These are phyloP conservation scores for Fimicolochytrium jonesii DNA, from an alignment of 192 early-diverging fungal genomes.

Conservation along the genomic window DNA sequence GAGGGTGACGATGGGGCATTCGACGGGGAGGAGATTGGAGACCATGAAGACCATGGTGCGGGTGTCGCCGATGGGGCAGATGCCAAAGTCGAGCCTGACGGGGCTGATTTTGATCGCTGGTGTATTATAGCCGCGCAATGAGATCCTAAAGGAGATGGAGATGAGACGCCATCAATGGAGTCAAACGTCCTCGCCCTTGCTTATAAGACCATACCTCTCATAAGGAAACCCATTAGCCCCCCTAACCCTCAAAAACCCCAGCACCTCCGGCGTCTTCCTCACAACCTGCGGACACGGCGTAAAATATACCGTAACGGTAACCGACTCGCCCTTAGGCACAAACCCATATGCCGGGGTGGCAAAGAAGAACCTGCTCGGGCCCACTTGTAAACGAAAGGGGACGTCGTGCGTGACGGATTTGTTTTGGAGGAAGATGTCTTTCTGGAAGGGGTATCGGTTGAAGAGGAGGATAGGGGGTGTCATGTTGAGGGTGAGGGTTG, in stretches of 20 bases:
- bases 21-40: conserved; percentile 39
- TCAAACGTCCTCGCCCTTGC: not conserved
- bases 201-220: conserved; percentile 49
- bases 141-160: conserved; percentile 26
- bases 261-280: conserved; percentile 34
- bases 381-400: conserved; percentile 36
- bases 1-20: conserved; percentile 40
- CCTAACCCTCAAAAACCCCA: conserved; percentile 40
- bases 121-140: conserved; percentile 41
- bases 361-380: conserved; percentile 36
- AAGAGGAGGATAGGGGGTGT: conserved; percentile 36
- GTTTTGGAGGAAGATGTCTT: conserved; percentile 42
- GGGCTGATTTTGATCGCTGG: conserved; percentile 42
- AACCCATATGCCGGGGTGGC: conserved; percentile 37
- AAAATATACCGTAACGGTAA: conserved; percentile 28
- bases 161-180: not conserved
- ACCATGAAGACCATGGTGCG: conserved; percentile 28
- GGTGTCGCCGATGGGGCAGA: conserved; percentile 39
- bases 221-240: conserved; percentile 35
- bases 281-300: conserved; percentile 29
- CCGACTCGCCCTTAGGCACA: conserved; percentile 34
- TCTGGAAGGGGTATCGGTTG: conserved; percentile 36
- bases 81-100: conserved; percentile 37
- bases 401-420: conserved; percentile 33
- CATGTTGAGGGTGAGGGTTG: conserved; percentile 39